Conservation (phyloP, 192 early-diverging fungal genomes). For the Polychytrium aggregatum region DNA sequence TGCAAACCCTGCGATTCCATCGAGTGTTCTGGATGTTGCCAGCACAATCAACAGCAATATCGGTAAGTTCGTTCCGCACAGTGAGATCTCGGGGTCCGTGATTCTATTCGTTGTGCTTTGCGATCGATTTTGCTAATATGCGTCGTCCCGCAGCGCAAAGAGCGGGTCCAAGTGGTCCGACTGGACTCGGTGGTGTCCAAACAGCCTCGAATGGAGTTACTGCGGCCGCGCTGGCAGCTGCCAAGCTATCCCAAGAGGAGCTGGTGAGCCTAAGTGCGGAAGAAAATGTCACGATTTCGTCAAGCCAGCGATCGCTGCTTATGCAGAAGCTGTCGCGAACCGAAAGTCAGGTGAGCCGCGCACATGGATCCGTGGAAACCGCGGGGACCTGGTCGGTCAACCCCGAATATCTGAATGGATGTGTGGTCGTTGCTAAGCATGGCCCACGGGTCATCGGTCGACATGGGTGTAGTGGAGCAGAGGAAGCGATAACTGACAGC, state of each 20-base stretch:
- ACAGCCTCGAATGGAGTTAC: no score
- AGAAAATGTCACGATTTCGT: slow-evolving; percentile 30
- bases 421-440: background rate
- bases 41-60: slow-evolving; percentile 18
- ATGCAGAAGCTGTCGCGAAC: slow-evolving; percentile 55
- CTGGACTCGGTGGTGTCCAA: no score
- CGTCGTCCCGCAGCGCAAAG: no score
- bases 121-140: no score
- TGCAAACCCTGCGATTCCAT: slow-evolving; percentile 12
- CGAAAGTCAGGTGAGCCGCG: slow-evolving; percentile 10
- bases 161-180: no score
- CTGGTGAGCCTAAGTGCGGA: slow-evolving; percentile 13
- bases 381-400: slow-evolving; percentile 1
- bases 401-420: background rate
- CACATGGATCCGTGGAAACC: no score
- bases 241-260: no score
- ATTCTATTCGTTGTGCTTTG: no score
- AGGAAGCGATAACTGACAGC: background rate
- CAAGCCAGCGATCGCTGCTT: slow-evolving; percentile 48
- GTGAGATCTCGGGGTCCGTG: no score
- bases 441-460: background rate
- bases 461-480: slow-evolving; percentile 6
- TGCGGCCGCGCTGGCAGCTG: no score
- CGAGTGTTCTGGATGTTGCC: slow-evolving; percentile 13
- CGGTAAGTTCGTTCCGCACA: slow-evolving; percentile 8